Evolutionary conservation across 768 basidiomycete species (phyloP).

Genomic region (Termitomyces titanicus): DNA sequence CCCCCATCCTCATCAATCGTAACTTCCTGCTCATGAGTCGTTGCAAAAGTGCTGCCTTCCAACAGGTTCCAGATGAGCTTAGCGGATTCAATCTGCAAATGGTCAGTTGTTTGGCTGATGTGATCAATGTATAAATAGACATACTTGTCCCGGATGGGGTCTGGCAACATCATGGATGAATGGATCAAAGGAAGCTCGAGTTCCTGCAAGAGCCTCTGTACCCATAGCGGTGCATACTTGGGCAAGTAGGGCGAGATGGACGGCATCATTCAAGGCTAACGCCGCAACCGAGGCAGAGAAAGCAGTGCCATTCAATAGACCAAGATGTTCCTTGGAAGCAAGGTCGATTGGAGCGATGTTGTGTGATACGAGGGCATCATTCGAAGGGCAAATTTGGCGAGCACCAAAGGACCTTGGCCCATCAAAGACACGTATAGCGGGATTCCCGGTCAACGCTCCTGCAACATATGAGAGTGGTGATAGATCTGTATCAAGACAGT

Average conservation of each 20-base stretch:
- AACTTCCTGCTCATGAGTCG: constrained; percentile 67
- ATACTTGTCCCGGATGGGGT: constrained; percentile 78
- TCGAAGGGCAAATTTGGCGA: constrained; percentile 50
- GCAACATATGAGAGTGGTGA: constrained; percentile 82
- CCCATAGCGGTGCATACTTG: constrained; percentile 82
- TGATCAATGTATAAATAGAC: constrained; percentile 13
- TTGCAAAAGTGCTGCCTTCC: constrained; percentile 63
- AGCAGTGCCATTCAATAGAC: constrained; percentile 82
- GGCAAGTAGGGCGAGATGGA: constrained; percentile 60
- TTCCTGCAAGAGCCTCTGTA: constrained; percentile 75
- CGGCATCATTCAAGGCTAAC: constrained; percentile 69
- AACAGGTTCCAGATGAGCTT: constrained; percentile 66
- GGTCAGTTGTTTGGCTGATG: neutral
- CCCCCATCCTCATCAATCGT: constrained; percentile 71
- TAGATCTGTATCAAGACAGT: constrained; percentile 44
- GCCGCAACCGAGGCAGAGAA: constrained; percentile 80
- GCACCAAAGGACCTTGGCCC: constrained; percentile 45
- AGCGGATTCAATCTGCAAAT: constrained; percentile 60
- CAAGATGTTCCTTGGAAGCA: constrained; percentile 74
- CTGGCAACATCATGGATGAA: constrained; percentile 76
- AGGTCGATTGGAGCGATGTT: constrained; percentile 62
- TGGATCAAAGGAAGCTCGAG: constrained; percentile 66
- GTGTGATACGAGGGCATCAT: constrained; percentile 56
- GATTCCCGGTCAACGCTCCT: constrained; percentile 75
- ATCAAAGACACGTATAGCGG: constrained; percentile 69